phyloP scores from a whole-genome alignment of 139 green algal species.

The Picochlorum costavermella region DNA sequence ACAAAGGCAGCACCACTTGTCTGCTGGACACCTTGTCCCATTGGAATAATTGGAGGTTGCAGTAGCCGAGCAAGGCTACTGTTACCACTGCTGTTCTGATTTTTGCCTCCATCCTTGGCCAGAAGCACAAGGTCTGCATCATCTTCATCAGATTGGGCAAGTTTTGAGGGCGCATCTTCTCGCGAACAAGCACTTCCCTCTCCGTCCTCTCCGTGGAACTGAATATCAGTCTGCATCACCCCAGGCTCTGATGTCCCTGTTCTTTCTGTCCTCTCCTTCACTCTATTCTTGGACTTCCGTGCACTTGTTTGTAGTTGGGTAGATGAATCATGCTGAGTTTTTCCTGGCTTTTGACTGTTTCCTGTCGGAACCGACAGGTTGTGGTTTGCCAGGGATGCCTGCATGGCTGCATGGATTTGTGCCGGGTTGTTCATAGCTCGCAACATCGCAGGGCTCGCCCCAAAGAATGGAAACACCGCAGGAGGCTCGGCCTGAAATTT shows the following conservation, averaged over 20 bases:
- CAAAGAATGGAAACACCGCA: slow-evolving; percentile 67
- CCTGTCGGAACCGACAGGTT: slow-evolving; percentile 2
- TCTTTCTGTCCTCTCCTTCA: slow-evolving; percentile 13
- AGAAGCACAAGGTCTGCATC: background rate
- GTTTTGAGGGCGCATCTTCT: slow-evolving; percentile 14
- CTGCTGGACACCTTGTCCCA: too few relatives aligned
- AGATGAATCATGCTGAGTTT: background rate
- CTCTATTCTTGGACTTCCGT: slow-evolving; percentile 2
- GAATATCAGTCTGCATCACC: background rate
- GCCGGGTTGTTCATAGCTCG: slow-evolving; percentile 30
- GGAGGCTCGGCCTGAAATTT: slow-evolving; percentile 55
- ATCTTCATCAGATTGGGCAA: slow-evolving; percentile 9
- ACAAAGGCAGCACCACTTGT: too few relatives aligned
- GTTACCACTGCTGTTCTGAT: slow-evolving; percentile 3
- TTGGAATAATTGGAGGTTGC: too few relatives aligned
- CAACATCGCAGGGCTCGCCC: slow-evolving; percentile 50
- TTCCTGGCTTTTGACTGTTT: background rate
- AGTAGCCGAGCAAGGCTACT: background rate
- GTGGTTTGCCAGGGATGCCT: slow-evolving; percentile 5
- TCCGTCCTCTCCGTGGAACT: slow-evolving; percentile 30
- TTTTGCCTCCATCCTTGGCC: background rate
- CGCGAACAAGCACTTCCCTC: slow-evolving; percentile 34
- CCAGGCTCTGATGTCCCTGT: slow-evolving; percentile 34
- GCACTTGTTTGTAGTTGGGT: background rate
- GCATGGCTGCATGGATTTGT: slow-evolving; percentile 28